phyloP scores from a whole-genome alignment of 2,329 filamentous ascomycete species.

The Truncatella angustata region DNA sequence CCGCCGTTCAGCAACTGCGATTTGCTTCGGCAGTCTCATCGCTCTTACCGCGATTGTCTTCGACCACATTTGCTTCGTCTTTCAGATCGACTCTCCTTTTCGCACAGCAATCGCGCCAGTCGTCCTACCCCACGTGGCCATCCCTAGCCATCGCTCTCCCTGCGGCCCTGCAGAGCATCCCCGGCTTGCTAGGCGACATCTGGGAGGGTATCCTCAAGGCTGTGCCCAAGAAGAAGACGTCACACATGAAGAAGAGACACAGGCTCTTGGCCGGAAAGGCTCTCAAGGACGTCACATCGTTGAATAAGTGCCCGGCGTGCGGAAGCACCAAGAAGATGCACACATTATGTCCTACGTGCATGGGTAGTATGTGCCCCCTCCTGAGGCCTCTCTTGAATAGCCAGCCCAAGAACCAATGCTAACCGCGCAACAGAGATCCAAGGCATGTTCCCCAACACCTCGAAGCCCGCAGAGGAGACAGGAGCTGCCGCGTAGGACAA shows the following conservation, averaged over 20 bases:
- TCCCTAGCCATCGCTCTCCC: conserved; percentile 59
- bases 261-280: conserved; percentile 95
- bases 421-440: conserved; percentile 39
- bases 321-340: conserved; percentile 87
- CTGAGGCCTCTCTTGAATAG: conserved; percentile 9
- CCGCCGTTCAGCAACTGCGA: conserved; percentile 37
- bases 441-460: conserved; percentile 40
- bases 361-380: conserved; percentile 62
- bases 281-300: conserved; percentile 80
- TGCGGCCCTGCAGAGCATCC: conserved; percentile 60
- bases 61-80: conserved; percentile 37
- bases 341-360: conserved; percentile 82
- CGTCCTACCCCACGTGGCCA: conserved; percentile 45
- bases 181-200: conserved; percentile 72
- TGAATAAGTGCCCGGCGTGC: conserved; percentile 89
- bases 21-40: conserved; percentile 39
- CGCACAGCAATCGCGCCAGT: conserved; percentile 34
- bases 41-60: conserved; percentile 55
- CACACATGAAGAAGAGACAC: conserved; percentile 90
- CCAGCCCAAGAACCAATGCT: conserved; percentile 16
- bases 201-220: conserved; percentile 92
- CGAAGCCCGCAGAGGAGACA: conserved; percentile 8
- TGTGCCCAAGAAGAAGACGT: conserved; percentile 98
- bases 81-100: conserved; percentile 43
- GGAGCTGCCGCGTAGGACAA: conserved; percentile 2